Base-by-base conservation (phyloP, 2,329 filamentous ascomycete species). In the Monilinia fructigena region DNA sequence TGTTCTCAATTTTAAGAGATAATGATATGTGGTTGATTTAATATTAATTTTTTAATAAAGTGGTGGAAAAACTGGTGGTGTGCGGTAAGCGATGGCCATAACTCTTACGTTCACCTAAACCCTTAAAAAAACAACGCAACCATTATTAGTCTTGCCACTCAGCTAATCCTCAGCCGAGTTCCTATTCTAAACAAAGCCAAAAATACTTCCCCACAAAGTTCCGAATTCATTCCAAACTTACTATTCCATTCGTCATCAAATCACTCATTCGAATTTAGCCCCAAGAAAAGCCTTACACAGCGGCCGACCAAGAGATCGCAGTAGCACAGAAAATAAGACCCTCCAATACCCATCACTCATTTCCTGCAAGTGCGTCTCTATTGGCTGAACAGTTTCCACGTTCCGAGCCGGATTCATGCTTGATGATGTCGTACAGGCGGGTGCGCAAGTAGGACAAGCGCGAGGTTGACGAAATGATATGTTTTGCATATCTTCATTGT, bases 361-460 rank as follows among this genome's bases (percentile, higher is more conserved):
- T 60, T 18, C 26, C 48, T 26, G n/a, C 56, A 7, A 48, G 11
- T 1, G 14, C 5, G 23, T 18, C 35, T 60, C 2, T 3, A 60
- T 60, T 60, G 56, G 56, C 12, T n/a, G 40, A 2, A 4, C 20
- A 48, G n/a, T 11, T 23, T 35, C 28, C 58, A 26, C 45, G 40
- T 59, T 47, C 56, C 20, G 42, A n/a, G 26, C 26, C 28, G 20
- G 18, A 48, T 35, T 6, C 28, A 60, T 38, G 56, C 20, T 50
- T 60, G 42, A 48, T 38, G 40, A 59, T 50, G 45, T 60, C n/a
- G 45, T 35, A 60, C 28, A 50, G 45, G 28, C 48, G 42, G 45
- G 12, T 14, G 14, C 42, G 31, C 40, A n/a, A 16, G 56, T 35
- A 14, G 42, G 23, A 59, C 56, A 35, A 47, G 26, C 26, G 56